Percentiles rank a stretch among this genome's conserved stretches.
Evolutionary conservation across 768 basidiomycete genomes (phyloP).

Genomic region (Serendipita sp.): DNA sequence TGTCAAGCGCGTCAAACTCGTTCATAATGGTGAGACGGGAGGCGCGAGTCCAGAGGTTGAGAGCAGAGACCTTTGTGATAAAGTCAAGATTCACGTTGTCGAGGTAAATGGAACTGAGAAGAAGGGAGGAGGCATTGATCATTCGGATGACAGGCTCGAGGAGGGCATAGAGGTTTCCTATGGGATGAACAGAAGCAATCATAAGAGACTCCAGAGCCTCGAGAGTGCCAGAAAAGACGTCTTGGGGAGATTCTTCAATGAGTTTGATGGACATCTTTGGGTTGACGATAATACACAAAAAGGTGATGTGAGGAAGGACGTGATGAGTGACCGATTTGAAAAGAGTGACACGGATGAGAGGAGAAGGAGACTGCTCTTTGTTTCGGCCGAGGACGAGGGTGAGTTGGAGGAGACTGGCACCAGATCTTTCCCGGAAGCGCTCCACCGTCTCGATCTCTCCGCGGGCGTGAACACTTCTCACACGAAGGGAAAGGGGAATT

Average conservation of each 20-base stretch:
- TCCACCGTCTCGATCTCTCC: background rate
- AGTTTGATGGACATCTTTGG: background rate
- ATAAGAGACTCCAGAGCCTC: background rate
- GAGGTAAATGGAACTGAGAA: background rate
- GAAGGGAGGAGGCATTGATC: background rate
- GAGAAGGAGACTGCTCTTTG: background rate
- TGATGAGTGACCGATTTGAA: background rate
- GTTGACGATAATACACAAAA: constrained; percentile 3
- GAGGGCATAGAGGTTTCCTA: background rate
- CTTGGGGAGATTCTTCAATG: background rate
- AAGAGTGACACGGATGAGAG: background rate
- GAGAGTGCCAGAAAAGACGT: background rate
- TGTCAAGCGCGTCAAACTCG: constrained; percentile 1
- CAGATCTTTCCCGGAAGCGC: background rate
- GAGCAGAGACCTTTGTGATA: background rate
- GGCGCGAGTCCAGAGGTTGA: background rate
- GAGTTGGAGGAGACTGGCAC: background rate
- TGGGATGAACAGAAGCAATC: background rate
- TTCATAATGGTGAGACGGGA: background rate
- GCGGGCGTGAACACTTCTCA: background rate
- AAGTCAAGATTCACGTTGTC: background rate
- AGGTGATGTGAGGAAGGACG: background rate
- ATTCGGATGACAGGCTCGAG: background rate
- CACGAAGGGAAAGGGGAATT: background rate
- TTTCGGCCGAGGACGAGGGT: constrained; percentile 1